A percentile compares a stretch with the other conserved stretches of the same genome.
Conservation (phyloP, 805 yeast genomes). For the Hanseniaspora valbyensis region DNA sequence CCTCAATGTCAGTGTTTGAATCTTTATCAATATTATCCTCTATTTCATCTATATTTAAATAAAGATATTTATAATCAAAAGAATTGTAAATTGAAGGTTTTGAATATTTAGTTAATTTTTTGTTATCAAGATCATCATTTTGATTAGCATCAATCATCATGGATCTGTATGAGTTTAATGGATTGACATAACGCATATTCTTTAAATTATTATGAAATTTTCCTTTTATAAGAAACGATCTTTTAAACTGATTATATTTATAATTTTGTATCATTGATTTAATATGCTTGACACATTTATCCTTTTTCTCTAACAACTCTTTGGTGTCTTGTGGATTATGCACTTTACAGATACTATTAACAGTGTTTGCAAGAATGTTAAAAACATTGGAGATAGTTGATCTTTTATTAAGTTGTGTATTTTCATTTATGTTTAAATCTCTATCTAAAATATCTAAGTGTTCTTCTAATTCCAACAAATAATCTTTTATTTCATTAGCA, state of each 20-base stretch:
- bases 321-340: neutral
- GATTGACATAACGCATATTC: neutral
- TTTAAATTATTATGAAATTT: neutral
- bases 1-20: conserved; percentile 3
- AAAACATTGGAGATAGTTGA: neutral
- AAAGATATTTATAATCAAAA: neutral
- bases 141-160: neutral
- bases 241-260: neutral
- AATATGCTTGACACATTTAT: neutral
- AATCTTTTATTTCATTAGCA: neutral
- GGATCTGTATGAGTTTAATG: neutral
- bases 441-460: neutral
- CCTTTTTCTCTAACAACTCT: neutral
- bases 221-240: conserved; percentile 3
- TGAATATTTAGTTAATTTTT: neutral
- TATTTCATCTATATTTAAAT: neutral
- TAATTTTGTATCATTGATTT: neutral
- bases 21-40: neutral
- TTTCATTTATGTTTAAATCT: neutral
- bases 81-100: neutral
- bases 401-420: neutral
- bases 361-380: neutral
- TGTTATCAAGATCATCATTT: too few species aligned
- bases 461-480: conserved; percentile 2
- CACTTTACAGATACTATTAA: neutral